A percentile compares a stretch with the other conserved stretches of the same genome.
These are phyloP conservation scores for Pichia cactophila DNA, from an alignment of 1,139 yeast species.

Conservation along the genomic window DNA sequence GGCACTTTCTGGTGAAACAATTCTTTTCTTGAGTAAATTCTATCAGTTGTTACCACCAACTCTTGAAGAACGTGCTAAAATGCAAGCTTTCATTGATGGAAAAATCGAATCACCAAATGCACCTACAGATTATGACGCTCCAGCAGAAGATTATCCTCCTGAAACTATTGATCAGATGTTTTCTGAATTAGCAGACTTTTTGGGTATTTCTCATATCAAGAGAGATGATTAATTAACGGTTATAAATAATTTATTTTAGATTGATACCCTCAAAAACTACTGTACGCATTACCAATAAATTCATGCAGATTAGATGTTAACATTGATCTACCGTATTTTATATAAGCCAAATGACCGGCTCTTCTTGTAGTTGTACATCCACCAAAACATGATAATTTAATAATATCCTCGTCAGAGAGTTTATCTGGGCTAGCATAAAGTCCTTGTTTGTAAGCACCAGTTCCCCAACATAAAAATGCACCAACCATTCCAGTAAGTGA, in stretches of 20 bases:
- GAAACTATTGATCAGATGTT: slow-evolving; percentile 45
- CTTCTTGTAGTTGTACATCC: slow-evolving; percentile 63
- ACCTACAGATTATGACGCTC: slow-evolving; percentile 29
- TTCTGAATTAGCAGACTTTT: slow-evolving; percentile 52
- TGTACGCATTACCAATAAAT: slow-evolving; percentile 49
- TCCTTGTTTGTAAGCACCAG: slow-evolving; percentile 50
- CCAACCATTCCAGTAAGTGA: slow-evolving; percentile 67
- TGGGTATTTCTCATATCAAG: slow-evolving; percentile 56
- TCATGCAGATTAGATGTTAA: slow-evolving; percentile 77
- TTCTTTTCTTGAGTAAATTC: slow-evolving; percentile 55
- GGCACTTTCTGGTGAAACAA: slow-evolving; percentile 34
- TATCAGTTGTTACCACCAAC: slow-evolving; percentile 60
- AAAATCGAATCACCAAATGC: slow-evolving; percentile 34
- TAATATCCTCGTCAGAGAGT: slow-evolving; percentile 33
- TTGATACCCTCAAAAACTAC: neutral
- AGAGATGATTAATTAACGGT: slow-evolving; percentile 5
- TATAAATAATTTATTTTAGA: neutral
- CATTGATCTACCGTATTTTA: slow-evolving; percentile 65
- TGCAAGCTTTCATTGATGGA: slow-evolving; percentile 41
- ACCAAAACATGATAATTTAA: slow-evolving; percentile 61
- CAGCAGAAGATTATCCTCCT: slow-evolving; percentile 32
- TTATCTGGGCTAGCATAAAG: slow-evolving; percentile 27
- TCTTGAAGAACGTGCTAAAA: slow-evolving; percentile 39
- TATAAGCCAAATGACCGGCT: slow-evolving; percentile 61
- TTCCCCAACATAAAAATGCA: slow-evolving; percentile 59